Evolutionary conservation across 129 eudicot species (phyloP).

Genomic region (Escallonia rubra): DNA sequence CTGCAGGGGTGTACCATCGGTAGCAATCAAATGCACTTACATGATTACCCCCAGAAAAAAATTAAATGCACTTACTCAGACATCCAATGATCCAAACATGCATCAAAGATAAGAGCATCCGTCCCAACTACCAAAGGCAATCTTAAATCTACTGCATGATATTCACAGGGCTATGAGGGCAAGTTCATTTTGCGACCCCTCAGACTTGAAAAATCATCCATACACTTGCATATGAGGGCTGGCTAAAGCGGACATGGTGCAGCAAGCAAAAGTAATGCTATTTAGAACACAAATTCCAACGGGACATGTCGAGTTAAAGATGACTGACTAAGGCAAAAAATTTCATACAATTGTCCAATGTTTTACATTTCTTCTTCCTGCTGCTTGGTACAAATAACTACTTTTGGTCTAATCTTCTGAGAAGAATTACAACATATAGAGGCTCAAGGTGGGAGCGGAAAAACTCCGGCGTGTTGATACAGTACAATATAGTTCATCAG

Average conservation of each 20-base stretch:
- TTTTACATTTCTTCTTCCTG: slow-evolving; percentile 12
- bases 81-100: too few species aligned
- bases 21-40: too few species aligned
- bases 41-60: too few species aligned
- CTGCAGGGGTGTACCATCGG: too few species aligned
- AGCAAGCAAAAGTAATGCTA: neutral
- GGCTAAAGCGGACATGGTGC: neutral
- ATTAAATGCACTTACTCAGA: too few species aligned
- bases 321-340: neutral
- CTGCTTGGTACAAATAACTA: slow-evolving; percentile 15
- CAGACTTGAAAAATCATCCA: too few species aligned
- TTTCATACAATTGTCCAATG: neutral
- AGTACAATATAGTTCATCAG: neutral
- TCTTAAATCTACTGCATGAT: too few species aligned
- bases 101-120: too few species aligned
- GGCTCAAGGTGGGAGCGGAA: slow-evolving; percentile 14
- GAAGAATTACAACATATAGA: slow-evolving; percentile 4
- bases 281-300: neutral
- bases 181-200: too few species aligned
- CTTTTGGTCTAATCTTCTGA: slow-evolving; percentile 4
- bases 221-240: too few species aligned
- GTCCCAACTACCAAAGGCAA: too few species aligned
- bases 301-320: neutral
- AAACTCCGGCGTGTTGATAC: slow-evolving; percentile 4
- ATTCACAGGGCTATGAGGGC: too few species aligned